These are phyloP conservation scores for Pythium diclinum DNA, from an alignment of 352 stramenopile species.

Conservation along the genomic window DNA sequence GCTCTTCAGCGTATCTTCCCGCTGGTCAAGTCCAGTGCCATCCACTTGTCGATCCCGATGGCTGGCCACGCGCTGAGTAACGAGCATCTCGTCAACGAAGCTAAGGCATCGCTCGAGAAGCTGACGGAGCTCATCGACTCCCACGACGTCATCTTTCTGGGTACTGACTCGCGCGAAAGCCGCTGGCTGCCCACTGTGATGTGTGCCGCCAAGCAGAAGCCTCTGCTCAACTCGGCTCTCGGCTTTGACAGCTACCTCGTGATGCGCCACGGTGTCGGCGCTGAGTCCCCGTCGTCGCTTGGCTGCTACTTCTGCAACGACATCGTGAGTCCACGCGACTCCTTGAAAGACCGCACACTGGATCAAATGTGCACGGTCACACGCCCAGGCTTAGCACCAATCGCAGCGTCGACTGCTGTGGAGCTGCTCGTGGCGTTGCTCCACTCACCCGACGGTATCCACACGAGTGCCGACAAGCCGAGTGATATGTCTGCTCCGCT, in stretches of 20 bases:
- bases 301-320: constrained; percentile 99
- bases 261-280: constrained; percentile 92
- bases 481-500: constrained; percentile 54
- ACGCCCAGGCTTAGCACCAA: constrained; percentile 92
- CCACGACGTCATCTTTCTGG: constrained; percentile 96
- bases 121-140: constrained; percentile 90
- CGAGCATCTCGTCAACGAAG: constrained; percentile 49
- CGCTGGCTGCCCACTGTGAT: constrained; percentile 98
- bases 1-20: constrained; percentile 92
- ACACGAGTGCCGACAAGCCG: constrained; percentile 60
- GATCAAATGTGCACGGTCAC: constrained; percentile 99
- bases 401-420: constrained; percentile 92
- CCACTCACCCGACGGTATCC: constrained; percentile 86
- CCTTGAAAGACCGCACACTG: constrained; percentile 94
- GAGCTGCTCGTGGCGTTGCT: constrained; percentile 96
- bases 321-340: constrained; percentile 97
- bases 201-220: constrained; percentile 89
- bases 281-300: constrained; percentile 36
- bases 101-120: constrained; percentile 61
- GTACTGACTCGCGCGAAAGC: constrained; percentile 98
- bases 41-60: constrained; percentile 98
- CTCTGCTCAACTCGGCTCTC: constrained; percentile 75
- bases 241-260: constrained; percentile 98
- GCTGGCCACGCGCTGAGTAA: constrained; percentile 92
- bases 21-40: constrained; percentile 82